phyloP scores from a whole-genome alignment of 2,329 filamentous ascomycete genomes.

The Dactylellina cionopaga region DNA sequence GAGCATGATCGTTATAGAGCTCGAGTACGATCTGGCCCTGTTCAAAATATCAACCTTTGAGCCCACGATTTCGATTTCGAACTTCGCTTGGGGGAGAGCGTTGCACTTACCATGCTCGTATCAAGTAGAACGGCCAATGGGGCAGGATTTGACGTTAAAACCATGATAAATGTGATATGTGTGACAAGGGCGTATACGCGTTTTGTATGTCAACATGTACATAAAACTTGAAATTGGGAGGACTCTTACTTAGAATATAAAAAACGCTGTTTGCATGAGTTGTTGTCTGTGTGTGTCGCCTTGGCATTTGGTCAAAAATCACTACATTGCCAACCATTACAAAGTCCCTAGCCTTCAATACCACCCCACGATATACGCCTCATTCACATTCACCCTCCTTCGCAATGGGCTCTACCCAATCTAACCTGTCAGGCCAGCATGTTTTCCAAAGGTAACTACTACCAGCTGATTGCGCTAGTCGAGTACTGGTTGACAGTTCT shows the following conservation, averaged over 20 bases:
- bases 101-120: conserved; percentile 77
- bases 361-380: too few species aligned
- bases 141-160: conserved; percentile 68
- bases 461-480: too few species aligned
- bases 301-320: conserved; percentile 4
- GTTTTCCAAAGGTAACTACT: conserved; percentile 33
- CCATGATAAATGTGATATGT: conserved; percentile 5
- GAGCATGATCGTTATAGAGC: conserved; percentile 88
- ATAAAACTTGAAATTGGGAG: too few species aligned
- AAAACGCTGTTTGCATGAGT: neutral
- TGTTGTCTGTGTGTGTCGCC: neutral
- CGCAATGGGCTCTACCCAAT: conserved; percentile 41
- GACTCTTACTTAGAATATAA: too few species aligned
- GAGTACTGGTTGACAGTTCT: neutral
- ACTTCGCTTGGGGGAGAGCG: too few species aligned
- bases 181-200: too few species aligned
- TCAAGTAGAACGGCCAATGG: conserved; percentile 80
- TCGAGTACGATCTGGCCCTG: conserved; percentile 87
- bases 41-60: neutral
- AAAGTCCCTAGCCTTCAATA: neutral
- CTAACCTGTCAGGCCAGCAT: conserved; percentile 23
- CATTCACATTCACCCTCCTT: neutral
- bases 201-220: too few species aligned
- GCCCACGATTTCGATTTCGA: too few species aligned
- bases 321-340: neutral